A percentile compares a stretch with the other conserved stretches of the same genome.
Conservation (phyloP, 495 filamentous ascomycete species). For the Amorphotheca resinae region DNA sequence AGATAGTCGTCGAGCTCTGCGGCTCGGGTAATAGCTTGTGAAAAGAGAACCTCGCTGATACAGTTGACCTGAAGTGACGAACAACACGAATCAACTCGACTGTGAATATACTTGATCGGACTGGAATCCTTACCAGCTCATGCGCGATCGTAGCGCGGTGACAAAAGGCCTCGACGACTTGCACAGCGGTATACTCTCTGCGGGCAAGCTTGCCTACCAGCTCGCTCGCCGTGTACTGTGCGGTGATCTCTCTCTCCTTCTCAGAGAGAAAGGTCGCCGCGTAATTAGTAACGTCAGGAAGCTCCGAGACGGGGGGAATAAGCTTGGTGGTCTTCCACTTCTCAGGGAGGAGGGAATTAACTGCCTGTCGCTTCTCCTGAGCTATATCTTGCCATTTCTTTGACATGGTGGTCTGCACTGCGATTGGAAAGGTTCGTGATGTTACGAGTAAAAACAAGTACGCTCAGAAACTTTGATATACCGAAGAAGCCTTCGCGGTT, state of each 20-base stretch:
- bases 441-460: too few species aligned
- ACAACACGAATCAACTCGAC: too few species aligned
- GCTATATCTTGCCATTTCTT: not conserved
- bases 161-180: not conserved
- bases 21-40: slow-evolving; percentile 21
- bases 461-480: too few species aligned
- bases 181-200: not conserved
- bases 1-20: slow-evolving; percentile 39
- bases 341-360: not conserved
- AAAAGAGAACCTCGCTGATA: not conserved
- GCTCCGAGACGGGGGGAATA: not conserved
- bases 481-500: too few species aligned
- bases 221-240: not conserved
- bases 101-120: too few species aligned
- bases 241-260: not conserved
- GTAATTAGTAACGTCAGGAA: not conserved
- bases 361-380: not conserved
- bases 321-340: not conserved
- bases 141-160: not conserved
- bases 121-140: not conserved
- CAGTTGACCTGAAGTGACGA: not conserved
- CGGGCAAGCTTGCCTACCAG: not conserved
- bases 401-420: too few species aligned
- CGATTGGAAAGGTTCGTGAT: too few species aligned
- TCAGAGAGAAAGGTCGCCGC: not conserved